Base-by-base conservation (phyloP, 805 yeast species). In the Clavispora santaluciae region DNA sequence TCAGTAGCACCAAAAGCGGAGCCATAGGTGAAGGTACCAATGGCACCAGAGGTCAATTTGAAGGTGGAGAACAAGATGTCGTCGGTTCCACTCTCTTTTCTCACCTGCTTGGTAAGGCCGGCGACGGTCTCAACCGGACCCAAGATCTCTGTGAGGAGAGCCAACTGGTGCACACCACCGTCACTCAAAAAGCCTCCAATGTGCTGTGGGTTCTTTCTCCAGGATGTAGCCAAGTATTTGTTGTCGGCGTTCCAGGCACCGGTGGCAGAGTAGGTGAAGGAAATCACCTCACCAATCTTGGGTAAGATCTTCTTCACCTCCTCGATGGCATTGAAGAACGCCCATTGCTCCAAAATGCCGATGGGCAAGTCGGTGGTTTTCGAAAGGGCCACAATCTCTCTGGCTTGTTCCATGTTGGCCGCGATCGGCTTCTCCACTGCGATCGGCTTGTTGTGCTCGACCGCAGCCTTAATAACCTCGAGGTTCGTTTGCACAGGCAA, bases 91-190 rank as follows among this genome's bases (percentile, higher is more conserved):
- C 91, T 80, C 53, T 75, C 76, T 55, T 80, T 69, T 57, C 89
- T 77, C 36, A 86, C 73, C 65, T 89, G 96, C 45, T 70, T 78
- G 11, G 96, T 83, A 50, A 76, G 75, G 8, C 89, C 96, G 40
- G 86, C 76, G 28, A 90, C 79, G 6, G 81, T 62, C 36, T 75
- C 78, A 12, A 88, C 82, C 18, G 72, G 70, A 39, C 98, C 97
- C 40, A 91, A 70, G 15, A 88, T 79, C 44, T 79, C 87, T 7
- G 95, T 88, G 49, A 90, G 73, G 28, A 88, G 67, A 3, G 96
- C 96, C 60, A 90, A 68, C 63, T 90, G 97, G 64, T 91, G 98
- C 18, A 91, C 98, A 59, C 97, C 98, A 56, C 96, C 97, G 56
- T 91, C 98, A 43, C 91, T 82, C 54, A 91, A 70, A 64, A 72